Evolutionary conservation across 2,329 filamentous ascomycete genomes (phyloP).

Genomic region (Trichoderma koningii): DNA sequence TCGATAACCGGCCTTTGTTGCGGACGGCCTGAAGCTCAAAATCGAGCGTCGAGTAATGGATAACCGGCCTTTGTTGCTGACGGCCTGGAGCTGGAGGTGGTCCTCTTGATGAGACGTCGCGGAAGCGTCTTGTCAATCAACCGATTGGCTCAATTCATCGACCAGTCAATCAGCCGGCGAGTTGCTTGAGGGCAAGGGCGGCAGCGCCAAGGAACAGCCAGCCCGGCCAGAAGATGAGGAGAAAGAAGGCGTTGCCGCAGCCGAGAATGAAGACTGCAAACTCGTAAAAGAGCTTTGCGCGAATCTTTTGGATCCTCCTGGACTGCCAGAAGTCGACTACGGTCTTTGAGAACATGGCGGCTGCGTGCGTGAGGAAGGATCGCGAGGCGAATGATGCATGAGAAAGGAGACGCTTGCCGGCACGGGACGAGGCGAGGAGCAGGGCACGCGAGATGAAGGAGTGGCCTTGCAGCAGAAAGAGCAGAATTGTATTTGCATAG

Average conservation of each 20-base stretch:
- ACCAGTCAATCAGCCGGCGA: constrained; percentile 39
- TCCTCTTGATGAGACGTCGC: background rate
- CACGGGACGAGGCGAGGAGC: constrained; percentile 27
- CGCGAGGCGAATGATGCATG: constrained; percentile 33
- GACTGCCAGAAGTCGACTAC: constrained; percentile 44
- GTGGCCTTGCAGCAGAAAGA: too few relatives aligned
- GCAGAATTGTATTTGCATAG: constrained; percentile 7
- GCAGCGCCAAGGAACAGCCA: constrained; percentile 52
- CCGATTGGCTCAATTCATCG: constrained; percentile 27
- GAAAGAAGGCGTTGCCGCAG: constrained; percentile 50
- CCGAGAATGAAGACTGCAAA: constrained; percentile 55
- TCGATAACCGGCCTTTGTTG: background rate
- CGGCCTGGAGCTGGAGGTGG: background rate
- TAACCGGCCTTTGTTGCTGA: background rate
- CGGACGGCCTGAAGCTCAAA: background rate
- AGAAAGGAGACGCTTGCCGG: constrained; percentile 33
- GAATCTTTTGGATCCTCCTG: constrained; percentile 40
- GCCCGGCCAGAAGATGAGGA: constrained; percentile 60
- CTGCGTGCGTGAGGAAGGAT: constrained; percentile 34
- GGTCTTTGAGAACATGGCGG: constrained; percentile 36
- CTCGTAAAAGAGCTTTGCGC: constrained; percentile 54
- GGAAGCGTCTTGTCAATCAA: constrained; percentile 32
- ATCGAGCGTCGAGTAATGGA: background rate
- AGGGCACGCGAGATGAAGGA: constrained; percentile 33
- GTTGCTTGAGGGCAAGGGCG: constrained; percentile 41